phyloP scores from a whole-genome alignment of 75 land plant genomes.

The Pinus taeda region DNA sequence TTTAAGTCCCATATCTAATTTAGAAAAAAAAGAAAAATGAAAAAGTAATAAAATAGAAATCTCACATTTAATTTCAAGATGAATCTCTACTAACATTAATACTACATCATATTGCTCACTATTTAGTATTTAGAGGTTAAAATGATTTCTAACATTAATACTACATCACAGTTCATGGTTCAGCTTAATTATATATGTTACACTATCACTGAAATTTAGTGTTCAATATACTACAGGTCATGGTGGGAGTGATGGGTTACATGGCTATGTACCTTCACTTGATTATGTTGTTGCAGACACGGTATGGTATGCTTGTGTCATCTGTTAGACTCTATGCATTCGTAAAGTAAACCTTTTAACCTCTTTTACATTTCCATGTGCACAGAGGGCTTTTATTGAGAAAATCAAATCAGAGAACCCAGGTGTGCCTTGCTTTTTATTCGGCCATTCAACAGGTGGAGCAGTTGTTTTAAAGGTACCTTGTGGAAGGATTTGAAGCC shows the following conservation, averaged over 20 bases:
- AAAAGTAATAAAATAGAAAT: too few species aligned
- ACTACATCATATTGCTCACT: too few species aligned
- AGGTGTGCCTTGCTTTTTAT: constrained; percentile 77
- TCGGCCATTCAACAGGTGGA: constrained; percentile 97
- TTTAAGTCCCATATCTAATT: too few species aligned
- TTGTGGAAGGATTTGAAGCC: not conserved
- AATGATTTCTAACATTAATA: not conserved
- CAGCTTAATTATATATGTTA: not conserved
- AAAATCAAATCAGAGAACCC: constrained; percentile 72
- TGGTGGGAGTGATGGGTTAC: constrained; percentile 99
- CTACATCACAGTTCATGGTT: too few species aligned
- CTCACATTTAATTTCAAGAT: too few species aligned
- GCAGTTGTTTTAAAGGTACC: constrained; percentile 93
- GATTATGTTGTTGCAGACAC: constrained; percentile 91
- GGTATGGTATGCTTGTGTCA: constrained; percentile 25
- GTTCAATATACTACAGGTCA: constrained; percentile 57
- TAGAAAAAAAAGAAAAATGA: too few species aligned
- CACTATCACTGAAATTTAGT: not conserved
- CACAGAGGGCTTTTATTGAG: constrained; percentile 51
- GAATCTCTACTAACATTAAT: too few species aligned
- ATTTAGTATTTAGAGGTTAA: too few species aligned
- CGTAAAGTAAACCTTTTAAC: not conserved
- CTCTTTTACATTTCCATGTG: constrained; percentile 7
- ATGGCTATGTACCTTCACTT: constrained; percentile 96
- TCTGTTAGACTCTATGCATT: not conserved